These are phyloP conservation scores for Cladosporium velox DNA, from an alignment of 2,329 filamentous ascomycete species.

Conservation along the genomic window DNA sequence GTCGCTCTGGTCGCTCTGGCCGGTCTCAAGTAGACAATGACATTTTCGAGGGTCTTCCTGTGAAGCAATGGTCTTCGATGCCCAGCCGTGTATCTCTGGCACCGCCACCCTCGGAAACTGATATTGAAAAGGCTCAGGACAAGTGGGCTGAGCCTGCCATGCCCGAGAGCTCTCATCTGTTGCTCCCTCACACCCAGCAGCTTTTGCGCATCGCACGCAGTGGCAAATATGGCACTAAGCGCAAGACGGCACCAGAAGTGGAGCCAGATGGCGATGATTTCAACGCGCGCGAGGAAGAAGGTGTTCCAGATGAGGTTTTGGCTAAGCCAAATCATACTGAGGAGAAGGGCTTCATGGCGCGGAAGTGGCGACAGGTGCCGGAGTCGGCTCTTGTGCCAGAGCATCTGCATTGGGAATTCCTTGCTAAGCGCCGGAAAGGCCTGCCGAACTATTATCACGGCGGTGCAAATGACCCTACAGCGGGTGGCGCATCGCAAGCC, in stretches of 20 bases:
- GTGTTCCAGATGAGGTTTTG: slow-evolving; percentile 45
- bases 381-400: slow-evolving; percentile 60
- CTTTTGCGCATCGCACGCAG: slow-evolving; percentile 76
- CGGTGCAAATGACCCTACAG: slow-evolving; percentile 31
- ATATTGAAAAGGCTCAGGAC: slow-evolving; percentile 53
- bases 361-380: slow-evolving; percentile 61
- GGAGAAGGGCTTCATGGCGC: slow-evolving; percentile 54
- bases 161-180: slow-evolving; percentile 79
- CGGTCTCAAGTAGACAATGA: slow-evolving; percentile 65
- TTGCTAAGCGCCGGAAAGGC: slow-evolving; percentile 63
- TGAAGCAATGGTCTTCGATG: slow-evolving; percentile 80
- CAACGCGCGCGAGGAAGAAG: slow-evolving; percentile 42
- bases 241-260: slow-evolving; percentile 56
- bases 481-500: slow-evolving; percentile 49
- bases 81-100: slow-evolving; percentile 36
- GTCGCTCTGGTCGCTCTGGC: slow-evolving; percentile 59
- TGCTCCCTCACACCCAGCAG: slow-evolving; percentile 78
- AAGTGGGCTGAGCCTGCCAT: slow-evolving; percentile 81
- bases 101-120: slow-evolving; percentile 32
- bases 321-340: slow-evolving; percentile 35
- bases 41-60: slow-evolving; percentile 73
- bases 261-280: slow-evolving; percentile 59
- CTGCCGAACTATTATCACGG: slow-evolving; percentile 55
- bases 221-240: slow-evolving; percentile 63
- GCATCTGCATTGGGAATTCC: slow-evolving; percentile 54